phyloP scores from a whole-genome alignment of 139 green algal genomes.

The Chloropicon primus region DNA sequence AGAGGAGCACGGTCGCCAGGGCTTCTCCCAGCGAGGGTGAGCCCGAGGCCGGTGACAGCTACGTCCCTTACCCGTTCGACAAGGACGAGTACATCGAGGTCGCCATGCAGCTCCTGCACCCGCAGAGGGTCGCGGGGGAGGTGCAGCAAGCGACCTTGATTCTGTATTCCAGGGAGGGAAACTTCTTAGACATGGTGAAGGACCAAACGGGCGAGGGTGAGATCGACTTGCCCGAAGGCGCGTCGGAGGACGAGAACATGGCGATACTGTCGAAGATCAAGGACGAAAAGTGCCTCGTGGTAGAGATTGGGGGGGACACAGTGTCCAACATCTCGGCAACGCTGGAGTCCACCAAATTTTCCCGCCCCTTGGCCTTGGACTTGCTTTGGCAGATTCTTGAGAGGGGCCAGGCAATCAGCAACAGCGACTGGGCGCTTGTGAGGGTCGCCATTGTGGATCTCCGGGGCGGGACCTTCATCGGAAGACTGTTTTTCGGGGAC shows the following conservation, averaged over 20 bases:
- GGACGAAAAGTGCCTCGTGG: conserved; percentile 2
- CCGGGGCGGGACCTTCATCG: conserved; percentile 34
- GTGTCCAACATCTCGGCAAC: background rate
- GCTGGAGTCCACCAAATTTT: background rate
- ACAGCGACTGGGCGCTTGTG: conserved; percentile 41
- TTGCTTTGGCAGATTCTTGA: conserved; percentile 31
- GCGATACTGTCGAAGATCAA: background rate
- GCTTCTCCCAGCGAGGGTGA: too few relatives aligned
- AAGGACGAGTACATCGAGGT: background rate
- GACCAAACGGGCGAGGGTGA: background rate
- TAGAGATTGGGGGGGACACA: conserved; percentile 9
- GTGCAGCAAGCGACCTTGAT: background rate
- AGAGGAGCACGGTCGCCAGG: too few relatives aligned
- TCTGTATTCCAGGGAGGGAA: background rate
- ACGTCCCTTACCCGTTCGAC: background rate
- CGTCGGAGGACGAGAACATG: background rate
- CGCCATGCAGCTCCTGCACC: background rate
- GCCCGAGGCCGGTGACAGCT: background rate
- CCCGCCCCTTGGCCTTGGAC: background rate
- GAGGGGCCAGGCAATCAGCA: conserved; percentile 30
- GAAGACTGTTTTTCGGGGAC: conserved; percentile 59
- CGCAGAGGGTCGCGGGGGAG: background rate
- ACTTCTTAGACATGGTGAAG: background rate
- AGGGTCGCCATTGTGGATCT: conserved; percentile 46
- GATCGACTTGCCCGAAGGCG: background rate